Base-by-base conservation (phyloP, 2,329 filamentous ascomycete species). In the Epicoccum nigrum region DNA sequence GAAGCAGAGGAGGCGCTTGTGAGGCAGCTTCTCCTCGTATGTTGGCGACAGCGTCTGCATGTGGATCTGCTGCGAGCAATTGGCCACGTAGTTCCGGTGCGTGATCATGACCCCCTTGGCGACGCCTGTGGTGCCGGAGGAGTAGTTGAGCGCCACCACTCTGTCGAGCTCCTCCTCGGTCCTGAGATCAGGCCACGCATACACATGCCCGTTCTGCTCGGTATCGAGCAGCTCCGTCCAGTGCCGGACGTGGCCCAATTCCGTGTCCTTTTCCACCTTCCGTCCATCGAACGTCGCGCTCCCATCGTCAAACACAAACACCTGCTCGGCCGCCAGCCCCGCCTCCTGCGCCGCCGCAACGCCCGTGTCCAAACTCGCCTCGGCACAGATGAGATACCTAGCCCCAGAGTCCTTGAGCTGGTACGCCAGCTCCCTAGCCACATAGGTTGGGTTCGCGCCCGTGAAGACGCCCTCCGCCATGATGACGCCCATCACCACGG, bases 81-180 rank as follows among this genome's bases (percentile, higher is more conserved):
- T 93, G 55, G 89, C 81, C 34, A 92, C 82, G 64, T 90, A 89
- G 60, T 90, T 88, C 53, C 79, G 77, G 72, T 95, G 90, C n/a
- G 86, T 85, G 58, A 94, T 88, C 73, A 89, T 85, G 12, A 94
- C 90, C 9, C 91, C 91, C 70, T 95, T 95, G 8, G 90, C 89
- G 4, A 91, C 80, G 6, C 91, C 90, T 2, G 91, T 95, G 1
- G 88, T 92, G 9, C 90, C 85, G 23, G 83, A 87, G 58, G 85
- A 89, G 74, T 93, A 95, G 72, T 95, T 94, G 55, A 95, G 81
- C 6, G 84, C 86, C 59, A 87, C 84, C 1, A 83, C 83, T 4
- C 80, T 79, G 47, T 79, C 60, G 19, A 74, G 70, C 51, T 79
- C 79, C 2, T 83, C 74, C 32, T 81, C 76, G 0, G 74, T 70